phyloP scores from a whole-genome alignment of 2,329 filamentous ascomycete genomes.

The Diaporthe sp. region DNA sequence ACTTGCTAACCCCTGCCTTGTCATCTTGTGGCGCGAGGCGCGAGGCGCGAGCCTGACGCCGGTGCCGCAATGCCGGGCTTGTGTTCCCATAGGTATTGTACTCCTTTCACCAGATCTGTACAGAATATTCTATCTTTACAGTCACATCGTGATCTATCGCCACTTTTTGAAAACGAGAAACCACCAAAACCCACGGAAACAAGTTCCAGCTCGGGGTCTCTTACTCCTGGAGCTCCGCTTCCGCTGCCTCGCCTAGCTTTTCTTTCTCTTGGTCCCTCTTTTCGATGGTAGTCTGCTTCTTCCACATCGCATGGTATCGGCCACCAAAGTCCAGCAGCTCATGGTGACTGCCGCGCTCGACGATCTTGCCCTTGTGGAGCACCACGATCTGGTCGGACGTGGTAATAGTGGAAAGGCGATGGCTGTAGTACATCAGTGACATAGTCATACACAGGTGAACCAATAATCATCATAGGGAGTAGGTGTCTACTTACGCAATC shows the following conservation, averaged over 20 bases:
- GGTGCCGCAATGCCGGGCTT: background rate
- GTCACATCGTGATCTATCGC: background rate
- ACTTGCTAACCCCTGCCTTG: background rate
- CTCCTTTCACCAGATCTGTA: background rate
- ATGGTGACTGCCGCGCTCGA: slow-evolving; percentile 65
- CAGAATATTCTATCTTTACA: background rate
- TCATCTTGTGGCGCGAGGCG: background rate
- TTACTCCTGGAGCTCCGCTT: background rate
- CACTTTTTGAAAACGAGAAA: background rate
- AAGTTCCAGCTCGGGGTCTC: background rate
- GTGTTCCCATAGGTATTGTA: background rate
- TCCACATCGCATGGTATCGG: slow-evolving; percentile 67
- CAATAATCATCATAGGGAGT: too few species aligned
- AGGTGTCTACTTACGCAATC: slow-evolving; percentile 56
- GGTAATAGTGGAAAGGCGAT: slow-evolving; percentile 71
- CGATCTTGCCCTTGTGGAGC: slow-evolving; percentile 64
- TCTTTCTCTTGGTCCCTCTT: slow-evolving; percentile 50
- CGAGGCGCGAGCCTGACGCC: background rate
- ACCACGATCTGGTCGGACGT: slow-evolving; percentile 69
- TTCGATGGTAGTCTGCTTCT: slow-evolving; percentile 62
- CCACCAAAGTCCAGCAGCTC: slow-evolving; percentile 61
- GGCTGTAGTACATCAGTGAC: slow-evolving; percentile 49
- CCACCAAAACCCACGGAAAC: too few species aligned
- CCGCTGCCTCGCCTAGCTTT: slow-evolving; percentile 33
- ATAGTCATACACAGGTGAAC: background rate